Evolutionary conservation across 139 green algal genomes (phyloP).

Genomic region (Chlorella vulgaris): DNA sequence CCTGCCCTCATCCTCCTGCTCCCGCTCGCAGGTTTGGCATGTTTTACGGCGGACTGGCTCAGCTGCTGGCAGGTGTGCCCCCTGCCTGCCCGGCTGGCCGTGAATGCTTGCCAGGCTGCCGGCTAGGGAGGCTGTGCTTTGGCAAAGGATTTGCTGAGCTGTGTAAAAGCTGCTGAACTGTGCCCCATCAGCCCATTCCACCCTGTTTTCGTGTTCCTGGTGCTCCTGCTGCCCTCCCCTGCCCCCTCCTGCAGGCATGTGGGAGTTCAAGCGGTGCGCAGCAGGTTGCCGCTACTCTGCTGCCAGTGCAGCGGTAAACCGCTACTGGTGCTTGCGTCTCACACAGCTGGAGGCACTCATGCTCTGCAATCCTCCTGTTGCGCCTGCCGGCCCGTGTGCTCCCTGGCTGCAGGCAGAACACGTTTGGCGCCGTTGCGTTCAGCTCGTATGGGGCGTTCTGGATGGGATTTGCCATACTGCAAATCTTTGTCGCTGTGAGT

Average conservation of each 20-base stretch:
- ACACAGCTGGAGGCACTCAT: too few relatives aligned
- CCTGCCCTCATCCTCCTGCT: background rate
- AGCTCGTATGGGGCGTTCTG: slow-evolving; percentile 55
- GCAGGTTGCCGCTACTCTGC: background rate
- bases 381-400: too few relatives aligned
- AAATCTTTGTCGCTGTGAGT: slow-evolving; percentile 22
- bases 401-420: slow-evolving; percentile 73
- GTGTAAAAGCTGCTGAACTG: too few relatives aligned
- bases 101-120: too few relatives aligned
- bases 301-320: background rate
- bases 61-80: slow-evolving; percentile 54
- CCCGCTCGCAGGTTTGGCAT: slow-evolving; percentile 46
- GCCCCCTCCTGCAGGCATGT: background rate
- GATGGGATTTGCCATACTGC: slow-evolving; percentile 39
- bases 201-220: too few relatives aligned
- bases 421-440: slow-evolving; percentile 74
- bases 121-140: too few relatives aligned
- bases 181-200: too few relatives aligned
- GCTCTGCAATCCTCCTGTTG: too few relatives aligned
- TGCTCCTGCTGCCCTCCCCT: background rate
- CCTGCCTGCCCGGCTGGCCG: too few relatives aligned
- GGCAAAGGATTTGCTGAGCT: too few relatives aligned
- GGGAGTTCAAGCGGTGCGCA: slow-evolving; percentile 5
- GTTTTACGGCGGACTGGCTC: slow-evolving; percentile 70
- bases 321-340: too few relatives aligned